A percentile compares a stretch with the other conserved stretches of the same genome.
These are phyloP conservation scores for Astrephomene gubernaculifera DNA, from an alignment of 139 green algal genomes.

Conservation along the genomic window DNA sequence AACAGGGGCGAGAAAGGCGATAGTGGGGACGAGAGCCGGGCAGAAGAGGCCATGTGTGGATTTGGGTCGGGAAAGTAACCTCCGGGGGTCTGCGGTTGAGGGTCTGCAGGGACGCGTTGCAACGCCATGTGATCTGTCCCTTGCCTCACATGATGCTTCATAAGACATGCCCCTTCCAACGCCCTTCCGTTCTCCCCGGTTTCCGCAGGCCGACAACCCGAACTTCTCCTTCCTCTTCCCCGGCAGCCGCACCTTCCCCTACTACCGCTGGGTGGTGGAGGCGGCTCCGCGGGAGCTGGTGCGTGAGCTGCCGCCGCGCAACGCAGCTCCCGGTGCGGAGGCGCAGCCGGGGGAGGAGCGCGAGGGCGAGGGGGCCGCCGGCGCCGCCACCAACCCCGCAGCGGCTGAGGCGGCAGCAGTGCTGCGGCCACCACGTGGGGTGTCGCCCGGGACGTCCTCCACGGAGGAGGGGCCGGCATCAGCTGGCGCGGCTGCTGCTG, in stretches of 20 bases:
- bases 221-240: conserved; percentile 74
- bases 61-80: too few species aligned
- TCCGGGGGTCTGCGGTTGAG: too few species aligned
- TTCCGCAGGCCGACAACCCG: conserved; percentile 55
- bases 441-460: too few species aligned
- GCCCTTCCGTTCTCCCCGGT: neutral
- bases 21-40: too few species aligned
- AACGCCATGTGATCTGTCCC: too few species aligned
- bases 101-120: too few species aligned
- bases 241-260: conserved; percentile 54
- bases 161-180: neutral
- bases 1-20: too few species aligned
- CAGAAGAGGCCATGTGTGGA: too few species aligned
- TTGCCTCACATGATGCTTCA: too few species aligned
- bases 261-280: conserved; percentile 76
- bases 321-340: neutral
- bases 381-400: neutral
- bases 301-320: conserved; percentile 26
- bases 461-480: too few species aligned
- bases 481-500: too few species aligned
- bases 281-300: conserved; percentile 47
- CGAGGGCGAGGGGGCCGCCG: neutral
- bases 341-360: neutral
- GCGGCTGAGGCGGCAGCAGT: neutral
- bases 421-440: neutral